phyloP scores from a whole-genome alignment of 2,329 filamentous ascomycete genomes.

The Penicillium expansum region DNA sequence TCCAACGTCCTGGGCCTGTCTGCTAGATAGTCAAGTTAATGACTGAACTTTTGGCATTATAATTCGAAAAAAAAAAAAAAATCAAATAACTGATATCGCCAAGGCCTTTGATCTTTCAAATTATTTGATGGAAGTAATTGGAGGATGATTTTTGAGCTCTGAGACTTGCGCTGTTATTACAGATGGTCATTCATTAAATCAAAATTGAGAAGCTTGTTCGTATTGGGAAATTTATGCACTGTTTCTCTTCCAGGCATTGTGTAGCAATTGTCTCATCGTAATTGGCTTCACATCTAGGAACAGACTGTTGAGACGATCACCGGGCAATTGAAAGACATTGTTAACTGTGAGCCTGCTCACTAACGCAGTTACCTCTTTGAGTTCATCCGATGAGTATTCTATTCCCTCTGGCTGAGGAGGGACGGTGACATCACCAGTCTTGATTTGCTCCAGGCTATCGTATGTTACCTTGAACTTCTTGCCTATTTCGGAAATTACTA shows the following conservation, averaged over 20 bases:
- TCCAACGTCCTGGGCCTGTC: slow-evolving; percentile 3
- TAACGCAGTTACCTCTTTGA: slow-evolving; percentile 26
- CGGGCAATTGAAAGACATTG: slow-evolving; percentile 29
- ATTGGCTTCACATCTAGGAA: slow-evolving; percentile 27
- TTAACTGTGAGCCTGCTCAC: slow-evolving; percentile 31
- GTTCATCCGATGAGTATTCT: slow-evolving; percentile 22
- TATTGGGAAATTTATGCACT: neutral
- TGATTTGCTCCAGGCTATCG: slow-evolving; percentile 34
- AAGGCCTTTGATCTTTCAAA: neutral
- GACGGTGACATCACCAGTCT: slow-evolving; percentile 36
- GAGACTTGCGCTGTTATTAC: neutral
- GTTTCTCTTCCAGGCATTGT: slow-evolving; percentile 16
- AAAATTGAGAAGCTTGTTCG: neutral
- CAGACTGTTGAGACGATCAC: slow-evolving; percentile 20
- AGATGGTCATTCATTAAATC: neutral
- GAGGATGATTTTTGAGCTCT: neutral
- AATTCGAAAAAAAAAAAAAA: neutral
- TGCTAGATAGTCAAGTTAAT: neutral
- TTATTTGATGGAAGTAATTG: slow-evolving; percentile 2
- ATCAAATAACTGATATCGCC: neutral
- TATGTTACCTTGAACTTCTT: slow-evolving; percentile 38
- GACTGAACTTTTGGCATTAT: neutral
- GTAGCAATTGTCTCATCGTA: slow-evolving; percentile 26
- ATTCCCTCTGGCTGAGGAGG: slow-evolving; percentile 23
- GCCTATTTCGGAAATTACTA: slow-evolving; percentile 17